Evolutionary conservation across 179 eudicot species (phyloP).

Genomic region (Drosera spatulata): DNA sequence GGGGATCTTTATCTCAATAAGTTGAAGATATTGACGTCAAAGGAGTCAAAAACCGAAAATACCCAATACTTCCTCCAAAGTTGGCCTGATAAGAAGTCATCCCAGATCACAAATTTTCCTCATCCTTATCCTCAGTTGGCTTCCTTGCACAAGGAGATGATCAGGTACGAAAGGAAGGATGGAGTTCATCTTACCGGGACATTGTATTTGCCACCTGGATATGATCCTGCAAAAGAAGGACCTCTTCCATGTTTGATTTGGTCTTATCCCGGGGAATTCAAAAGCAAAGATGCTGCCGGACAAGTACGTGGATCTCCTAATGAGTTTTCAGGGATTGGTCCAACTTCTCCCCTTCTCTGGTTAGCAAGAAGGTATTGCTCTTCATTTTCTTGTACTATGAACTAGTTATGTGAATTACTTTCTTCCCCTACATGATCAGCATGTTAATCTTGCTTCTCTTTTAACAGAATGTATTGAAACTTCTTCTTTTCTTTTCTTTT

Average conservation of each 20-base stretch:
- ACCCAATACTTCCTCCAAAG: constrained; percentile 75
- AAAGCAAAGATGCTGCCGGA: constrained; percentile 92
- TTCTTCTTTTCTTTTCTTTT: not conserved
- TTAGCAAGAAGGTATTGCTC: constrained; percentile 57
- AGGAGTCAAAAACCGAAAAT: constrained; percentile 96
- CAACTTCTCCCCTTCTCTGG: constrained; percentile 96
- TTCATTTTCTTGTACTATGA: not conserved
- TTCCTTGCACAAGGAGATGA: constrained; percentile 87
- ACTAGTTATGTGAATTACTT: not conserved
- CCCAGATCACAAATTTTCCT: constrained; percentile 75
- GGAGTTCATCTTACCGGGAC: constrained; percentile 98
- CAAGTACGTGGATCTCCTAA: constrained; percentile 99
- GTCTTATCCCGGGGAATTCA: constrained; percentile 98
- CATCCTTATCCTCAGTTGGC: constrained; percentile 96
- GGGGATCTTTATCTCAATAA: constrained; percentile 42
- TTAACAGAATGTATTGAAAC: not conserved
- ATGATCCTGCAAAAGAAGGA: constrained; percentile 75
- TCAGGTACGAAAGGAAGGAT: constrained; percentile 82
- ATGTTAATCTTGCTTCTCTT: too few species aligned
- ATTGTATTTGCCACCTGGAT: constrained; percentile 91
- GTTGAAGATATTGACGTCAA: constrained; percentile 70
- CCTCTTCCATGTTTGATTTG: constrained; percentile 93
- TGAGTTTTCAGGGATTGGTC: constrained; percentile 89
- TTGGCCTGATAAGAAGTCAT: constrained; percentile 67
- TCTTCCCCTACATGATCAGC: not conserved